Conservation (phyloP, 805 yeast genomes). For the Saturnispora galanensis region DNA sequence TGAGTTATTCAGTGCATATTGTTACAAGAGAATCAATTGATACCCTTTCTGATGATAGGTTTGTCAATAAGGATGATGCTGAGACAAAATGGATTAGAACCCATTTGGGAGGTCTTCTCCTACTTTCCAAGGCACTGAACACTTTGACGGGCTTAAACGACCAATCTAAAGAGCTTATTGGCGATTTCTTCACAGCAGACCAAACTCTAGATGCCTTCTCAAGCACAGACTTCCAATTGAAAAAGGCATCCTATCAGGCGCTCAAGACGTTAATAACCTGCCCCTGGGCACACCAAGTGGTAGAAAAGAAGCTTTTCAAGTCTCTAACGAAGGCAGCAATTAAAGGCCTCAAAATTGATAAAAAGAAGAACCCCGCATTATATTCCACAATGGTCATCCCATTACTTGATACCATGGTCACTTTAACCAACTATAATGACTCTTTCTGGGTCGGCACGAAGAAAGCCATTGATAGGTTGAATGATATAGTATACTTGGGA, state of each 20-base stretch:
- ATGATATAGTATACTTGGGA: conserved; percentile 41
- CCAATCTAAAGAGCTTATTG: conserved; percentile 15
- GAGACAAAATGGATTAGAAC: conserved; percentile 53
- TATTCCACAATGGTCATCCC: conserved; percentile 39
- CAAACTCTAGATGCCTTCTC: conserved; percentile 35
- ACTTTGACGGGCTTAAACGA: conserved; percentile 14
- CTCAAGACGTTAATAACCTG: conserved; percentile 23
- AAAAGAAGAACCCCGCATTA: conserved; percentile 27
- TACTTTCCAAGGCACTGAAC: conserved; percentile 28
- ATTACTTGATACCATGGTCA: conserved; percentile 37
- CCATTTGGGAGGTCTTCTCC: conserved; percentile 37
- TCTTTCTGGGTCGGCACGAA: conserved; percentile 47
- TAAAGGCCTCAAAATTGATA: conserved; percentile 32
- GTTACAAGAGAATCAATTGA: conserved; percentile 48
- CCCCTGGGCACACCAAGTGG: conserved; percentile 11
- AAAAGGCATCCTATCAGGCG: conserved; percentile 32
- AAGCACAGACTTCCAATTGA: conserved; percentile 32
- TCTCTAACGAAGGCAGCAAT: conserved; percentile 35
- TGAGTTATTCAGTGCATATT: conserved; percentile 44
- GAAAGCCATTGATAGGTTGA: conserved; percentile 33
- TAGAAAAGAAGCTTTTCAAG: conserved; percentile 27
- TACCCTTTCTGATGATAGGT: conserved; percentile 67
- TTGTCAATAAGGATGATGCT: conserved; percentile 56
- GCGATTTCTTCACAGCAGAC: conserved; percentile 32
- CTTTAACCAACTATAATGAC: conserved; percentile 35